Conservation (phyloP, 192 early-diverging fungal species). For the Geranomyces michiganensis region DNA sequence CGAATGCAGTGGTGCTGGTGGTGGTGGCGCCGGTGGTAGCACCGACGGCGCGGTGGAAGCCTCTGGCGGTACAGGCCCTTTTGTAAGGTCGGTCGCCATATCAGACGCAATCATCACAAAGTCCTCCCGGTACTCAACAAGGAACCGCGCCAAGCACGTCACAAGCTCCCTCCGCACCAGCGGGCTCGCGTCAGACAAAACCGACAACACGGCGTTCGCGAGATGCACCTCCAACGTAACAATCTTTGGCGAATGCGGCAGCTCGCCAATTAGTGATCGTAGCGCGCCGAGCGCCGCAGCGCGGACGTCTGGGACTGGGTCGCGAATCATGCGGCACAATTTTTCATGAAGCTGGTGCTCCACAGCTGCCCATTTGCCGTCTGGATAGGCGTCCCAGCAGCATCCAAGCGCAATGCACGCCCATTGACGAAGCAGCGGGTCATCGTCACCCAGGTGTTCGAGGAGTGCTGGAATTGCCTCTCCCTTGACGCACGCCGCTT, state of each 20-base stretch:
- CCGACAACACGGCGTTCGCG: slow-evolving; percentile 65
- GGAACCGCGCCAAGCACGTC: slow-evolving; percentile 71
- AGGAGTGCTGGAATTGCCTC: slow-evolving; percentile 69
- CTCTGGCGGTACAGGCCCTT: background rate
- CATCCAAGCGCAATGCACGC: slow-evolving; percentile 82
- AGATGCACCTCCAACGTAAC: slow-evolving; percentile 69
- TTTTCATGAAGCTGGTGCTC: slow-evolving; percentile 66
- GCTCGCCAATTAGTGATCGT: slow-evolving; percentile 74
- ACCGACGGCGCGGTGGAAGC: background rate
- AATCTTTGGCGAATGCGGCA: slow-evolving; percentile 65
- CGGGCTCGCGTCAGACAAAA: slow-evolving; percentile 80
- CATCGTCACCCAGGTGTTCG: slow-evolving; percentile 69
- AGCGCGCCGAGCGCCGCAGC: slow-evolving; percentile 81
- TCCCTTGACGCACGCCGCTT: slow-evolving; percentile 78
- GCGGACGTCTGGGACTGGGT: slow-evolving; percentile 80
- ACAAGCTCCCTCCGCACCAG: slow-evolving; percentile 90
- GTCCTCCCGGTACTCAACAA: slow-evolving; percentile 65
- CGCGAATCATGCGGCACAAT: slow-evolving; percentile 59
- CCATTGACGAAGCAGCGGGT: slow-evolving; percentile 86
- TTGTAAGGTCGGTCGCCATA: slow-evolving; percentile 47
- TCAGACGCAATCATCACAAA: slow-evolving; percentile 71
- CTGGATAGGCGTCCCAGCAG: slow-evolving; percentile 78
- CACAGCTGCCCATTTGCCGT: slow-evolving; percentile 66
- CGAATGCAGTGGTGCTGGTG: background rate
- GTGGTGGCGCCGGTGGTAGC: background rate